Conservation (phyloP, 1,284 basidiomycete species). For the Athelia sp. region DNA sequence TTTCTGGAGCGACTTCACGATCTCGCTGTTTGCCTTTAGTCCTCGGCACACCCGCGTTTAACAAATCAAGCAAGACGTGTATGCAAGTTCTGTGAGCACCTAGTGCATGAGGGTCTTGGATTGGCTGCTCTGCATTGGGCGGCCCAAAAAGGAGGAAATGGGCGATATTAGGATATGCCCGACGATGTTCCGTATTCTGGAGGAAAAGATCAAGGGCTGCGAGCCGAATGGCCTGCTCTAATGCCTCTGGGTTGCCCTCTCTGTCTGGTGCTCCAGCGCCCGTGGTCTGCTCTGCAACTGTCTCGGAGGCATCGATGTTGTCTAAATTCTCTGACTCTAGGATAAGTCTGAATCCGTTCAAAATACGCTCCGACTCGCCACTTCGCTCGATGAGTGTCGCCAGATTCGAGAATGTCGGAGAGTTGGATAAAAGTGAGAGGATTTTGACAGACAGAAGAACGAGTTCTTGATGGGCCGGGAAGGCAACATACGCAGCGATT, state of each 20-base stretch:
- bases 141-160: conserved; percentile 86
- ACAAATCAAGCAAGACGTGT: conserved; percentile 76
- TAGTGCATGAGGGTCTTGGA: conserved; percentile 74
- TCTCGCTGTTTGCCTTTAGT: conserved; percentile 41
- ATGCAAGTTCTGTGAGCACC: conserved; percentile 69
- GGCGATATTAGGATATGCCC: conserved; percentile 79
- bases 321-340: conserved; percentile 60
- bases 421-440: conserved; percentile 61
- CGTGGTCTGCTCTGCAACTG: conserved; percentile 53
- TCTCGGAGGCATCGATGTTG: conserved; percentile 56
- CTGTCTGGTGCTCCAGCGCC: conserved; percentile 65
- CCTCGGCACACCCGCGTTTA: conserved; percentile 66
- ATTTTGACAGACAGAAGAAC: conserved; percentile 81
- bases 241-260: conserved; percentile 36
- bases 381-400: conserved; percentile 81
- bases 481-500: conserved; percentile 79
- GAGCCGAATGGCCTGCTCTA: conserved; percentile 70
- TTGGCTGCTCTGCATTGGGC: conserved; percentile 45
- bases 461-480: conserved; percentile 68
- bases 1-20: conserved; percentile 21
- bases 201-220: conserved; percentile 87
- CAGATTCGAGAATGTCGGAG: conserved; percentile 60
- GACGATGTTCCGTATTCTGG: conserved; percentile 63
- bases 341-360: conserved; percentile 72
- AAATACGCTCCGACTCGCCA: conserved; percentile 81